Conservation (phyloP, 331 rosid species). For the Malus hybrid region DNA sequence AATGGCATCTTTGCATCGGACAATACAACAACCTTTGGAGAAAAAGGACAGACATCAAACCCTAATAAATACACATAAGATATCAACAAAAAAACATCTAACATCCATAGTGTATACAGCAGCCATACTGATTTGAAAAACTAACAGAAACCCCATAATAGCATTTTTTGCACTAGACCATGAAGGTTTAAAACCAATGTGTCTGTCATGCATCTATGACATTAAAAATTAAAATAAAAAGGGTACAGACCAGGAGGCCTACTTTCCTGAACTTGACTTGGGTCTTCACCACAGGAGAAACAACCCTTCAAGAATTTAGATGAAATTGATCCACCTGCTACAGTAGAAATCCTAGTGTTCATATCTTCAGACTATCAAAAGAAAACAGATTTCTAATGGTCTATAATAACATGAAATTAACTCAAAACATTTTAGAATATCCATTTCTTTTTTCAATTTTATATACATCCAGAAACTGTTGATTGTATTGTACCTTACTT, state of each 20-base stretch:
- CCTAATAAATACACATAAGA: not conserved
- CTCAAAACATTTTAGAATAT: not conserved
- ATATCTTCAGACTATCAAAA: not conserved
- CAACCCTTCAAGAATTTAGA: constrained; percentile 62
- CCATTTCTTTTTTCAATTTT: not conserved
- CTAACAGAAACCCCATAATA: not conserved
- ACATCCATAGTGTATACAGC: not conserved
- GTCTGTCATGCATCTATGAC: constrained; percentile 3
- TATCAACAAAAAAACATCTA: not conserved
- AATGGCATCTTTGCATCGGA: not conserved
- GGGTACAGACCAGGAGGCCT: constrained; percentile 14
- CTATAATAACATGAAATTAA: constrained; percentile 7
- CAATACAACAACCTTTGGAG: too few relatives aligned
- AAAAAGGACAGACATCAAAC: not conserved
- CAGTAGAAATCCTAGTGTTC: constrained; percentile 21
- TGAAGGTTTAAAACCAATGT: not conserved
- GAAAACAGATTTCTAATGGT: not conserved
- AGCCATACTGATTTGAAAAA: not conserved
- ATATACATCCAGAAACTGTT: not conserved
- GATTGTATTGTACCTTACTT: not conserved
- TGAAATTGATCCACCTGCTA: constrained; percentile 46
- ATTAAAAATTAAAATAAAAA: constrained; percentile 6
- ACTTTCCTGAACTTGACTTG: constrained; percentile 75
- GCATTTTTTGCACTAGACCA: not conserved
- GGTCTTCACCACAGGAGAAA: constrained; percentile 92